Evolutionary conservation across 2,329 filamentous ascomycete species (phyloP).

Genomic region (Ceratocystis smalleyi): DNA sequence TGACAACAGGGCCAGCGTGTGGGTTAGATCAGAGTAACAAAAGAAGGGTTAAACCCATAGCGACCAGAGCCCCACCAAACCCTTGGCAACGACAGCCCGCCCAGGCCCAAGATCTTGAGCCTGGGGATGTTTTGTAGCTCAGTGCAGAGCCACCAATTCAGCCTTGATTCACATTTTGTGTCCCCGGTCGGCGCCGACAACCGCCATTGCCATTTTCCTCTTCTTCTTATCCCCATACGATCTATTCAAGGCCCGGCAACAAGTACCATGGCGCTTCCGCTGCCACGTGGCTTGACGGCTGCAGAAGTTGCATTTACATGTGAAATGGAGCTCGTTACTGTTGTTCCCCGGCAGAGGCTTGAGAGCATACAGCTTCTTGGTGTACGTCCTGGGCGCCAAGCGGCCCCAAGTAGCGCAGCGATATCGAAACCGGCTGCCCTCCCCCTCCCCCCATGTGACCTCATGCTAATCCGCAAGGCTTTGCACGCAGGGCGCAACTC

Average conservation of each 20-base stretch:
- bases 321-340: constrained; percentile 92
- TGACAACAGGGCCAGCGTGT: background rate
- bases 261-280: constrained; percentile 33
- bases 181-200: background rate
- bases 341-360: constrained; percentile 79
- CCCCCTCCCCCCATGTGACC: too few relatives aligned
- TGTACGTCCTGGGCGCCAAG: constrained; percentile 40
- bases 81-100: too few relatives aligned
- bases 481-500: constrained; percentile 53
- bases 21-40: too few relatives aligned
- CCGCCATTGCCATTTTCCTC: background rate
- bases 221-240: background rate
- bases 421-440: too few relatives aligned
- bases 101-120: too few relatives aligned
- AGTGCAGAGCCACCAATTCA: too few relatives aligned
- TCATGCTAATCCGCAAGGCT: background rate
- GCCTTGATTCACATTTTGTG: too few relatives aligned
- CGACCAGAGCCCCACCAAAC: too few relatives aligned
- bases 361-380: constrained; percentile 72
- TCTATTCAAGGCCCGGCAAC: background rate
- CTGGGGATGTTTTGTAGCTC: too few relatives aligned
- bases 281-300: constrained; percentile 49
- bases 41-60: too few relatives aligned
- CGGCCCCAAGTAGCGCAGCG: too few relatives aligned
- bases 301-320: constrained; percentile 86